Base-by-base conservation (phyloP, 225 moss, liverwort and hornwort species). In the Asterella californica region DNA sequence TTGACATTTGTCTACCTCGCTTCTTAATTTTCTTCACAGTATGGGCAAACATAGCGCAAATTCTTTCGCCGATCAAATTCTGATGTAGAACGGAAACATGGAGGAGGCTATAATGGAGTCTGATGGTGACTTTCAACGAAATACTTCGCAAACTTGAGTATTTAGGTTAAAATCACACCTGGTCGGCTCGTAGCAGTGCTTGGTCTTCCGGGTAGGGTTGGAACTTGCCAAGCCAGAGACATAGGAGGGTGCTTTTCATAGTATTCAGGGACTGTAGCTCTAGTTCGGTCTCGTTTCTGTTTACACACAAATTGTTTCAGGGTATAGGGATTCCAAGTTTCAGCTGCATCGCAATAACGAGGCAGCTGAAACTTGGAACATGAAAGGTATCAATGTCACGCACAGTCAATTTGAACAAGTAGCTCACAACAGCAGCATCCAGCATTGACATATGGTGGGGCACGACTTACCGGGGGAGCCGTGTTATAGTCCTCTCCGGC, bases 401-500 rank as follows among this genome's bases (percentile, higher is more conserved):
- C 53, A 21, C 52, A 4, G 54, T 14, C 52, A 4, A 53, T 14
- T 18, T 33, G 75, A 37, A 36, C 17, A 75, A 34, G 19, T 1
- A 55, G 32, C 53, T 75, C 18, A 55, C 36, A 27, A 42, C 0
- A 37, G 25, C 36, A 67, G 15, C 33, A 67, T 36, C 36, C 32
- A 72, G 38, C 15, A 27, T 27, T 27, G 42, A 46, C 18, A 22
- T 38, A 15, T 37, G 50, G 47, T 42, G 14, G 21, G 19, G 32
- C 38, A 55, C 22, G 15, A 78, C 63, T 82, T 84, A 87, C 87
- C 80, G 30, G 49, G 62, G 87, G 87, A 75, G 82, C 82, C 2
- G 11, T 77, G 70, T 87, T 87, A 70, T 80, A 84, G 62, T 87
- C 87, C 81, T 87, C 87, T 54, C 87, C 87, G 67, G 82, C 80